Base-by-base conservation (phyloP, 495 filamentous ascomycete species). In the Amphirosellinia nigrospora region DNA sequence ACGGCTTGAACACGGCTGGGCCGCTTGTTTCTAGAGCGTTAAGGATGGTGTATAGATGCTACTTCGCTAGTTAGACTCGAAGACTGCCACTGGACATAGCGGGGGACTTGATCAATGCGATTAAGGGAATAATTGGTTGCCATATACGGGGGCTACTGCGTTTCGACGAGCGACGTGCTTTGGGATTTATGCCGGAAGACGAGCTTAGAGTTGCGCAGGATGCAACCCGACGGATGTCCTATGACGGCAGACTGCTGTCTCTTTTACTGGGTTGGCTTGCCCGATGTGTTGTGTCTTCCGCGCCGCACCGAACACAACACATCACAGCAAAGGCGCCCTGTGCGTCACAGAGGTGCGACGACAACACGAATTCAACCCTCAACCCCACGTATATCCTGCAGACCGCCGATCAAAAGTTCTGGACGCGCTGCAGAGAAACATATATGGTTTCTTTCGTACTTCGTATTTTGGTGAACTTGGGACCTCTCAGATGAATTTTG, bases 131-230 rank as follows among this genome's bases (percentile, higher is more conserved):
- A 19, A 53, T 28, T 68, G 28, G 41, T 48, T 38, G 53, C 65
- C n/a, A n/a, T 55, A 36, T 43, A 36, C 19, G 50, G 41, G 65
- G 65, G 65, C 39, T 39, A 56, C 6, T 58, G 64, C 36, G 21
- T 41, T 59, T 66, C 46, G 36, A 46, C 52, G 38, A 46, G 64
- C 52, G 52, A 58, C 38, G 64, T 23, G 36, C 46, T 46, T 46
- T 68, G 55, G 55, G 43, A 32, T 56, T 43, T 38, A 68, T 60
- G 66, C 56, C 41, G 66, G 66, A 69, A 62, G 45, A 45, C 66
- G 66, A 69, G 53, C 50, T 50, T 38, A 52, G 55, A 60, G 26
- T 39, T 60, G 50, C 52, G 16, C 41, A n/a, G n/a, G n/a, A n/a
- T 59, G 65, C 53, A 59, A 38, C 41, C 39, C 39, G 65, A 43